A percentile compares a stretch with the other conserved stretches of the same genome.
These are phyloP conservation scores for Pyrenochaeta sp. DNA, from an alignment of 2,329 filamentous ascomycete species.

Conservation along the genomic window DNA sequence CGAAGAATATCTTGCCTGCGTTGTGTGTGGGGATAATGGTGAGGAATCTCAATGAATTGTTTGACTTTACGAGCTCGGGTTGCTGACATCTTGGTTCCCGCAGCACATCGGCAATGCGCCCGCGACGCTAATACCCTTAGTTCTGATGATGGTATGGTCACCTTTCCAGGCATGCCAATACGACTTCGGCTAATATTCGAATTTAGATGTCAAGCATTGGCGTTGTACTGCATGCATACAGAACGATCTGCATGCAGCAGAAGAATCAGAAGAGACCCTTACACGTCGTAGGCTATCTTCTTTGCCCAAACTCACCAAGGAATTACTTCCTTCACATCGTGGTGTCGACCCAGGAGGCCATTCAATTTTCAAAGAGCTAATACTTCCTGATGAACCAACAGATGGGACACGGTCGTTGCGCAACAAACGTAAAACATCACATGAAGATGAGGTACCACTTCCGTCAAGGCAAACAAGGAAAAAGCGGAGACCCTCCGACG, in stretches of 20 bases:
- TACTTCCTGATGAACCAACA: slow-evolving; percentile 75
- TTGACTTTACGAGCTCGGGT: slow-evolving; percentile 50
- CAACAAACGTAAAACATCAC: slow-evolving; percentile 87
- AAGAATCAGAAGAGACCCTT: slow-evolving; percentile 51
- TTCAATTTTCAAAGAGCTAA: slow-evolving; percentile 78
- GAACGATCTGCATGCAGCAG: slow-evolving; percentile 50
- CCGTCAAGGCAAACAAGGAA: slow-evolving; percentile 52
- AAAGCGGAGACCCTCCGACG: slow-evolving; percentile 52
- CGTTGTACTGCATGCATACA: slow-evolving; percentile 67
- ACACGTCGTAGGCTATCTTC: slow-evolving; percentile 64
- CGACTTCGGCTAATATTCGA: slow-evolving; percentile 27
- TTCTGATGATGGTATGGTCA: slow-evolving; percentile 68
- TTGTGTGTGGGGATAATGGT: slow-evolving; percentile 84
- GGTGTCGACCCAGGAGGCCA: slow-evolving; percentile 69
- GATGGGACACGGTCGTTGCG: slow-evolving; percentile 80
- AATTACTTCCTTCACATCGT: slow-evolving; percentile 74
- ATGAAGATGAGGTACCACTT: slow-evolving; percentile 66
- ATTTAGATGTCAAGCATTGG: slow-evolving; percentile 66
- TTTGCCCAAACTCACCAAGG: slow-evolving; percentile 72
- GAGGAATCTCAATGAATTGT: slow-evolving; percentile 53
- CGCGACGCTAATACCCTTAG: slow-evolving; percentile 72
- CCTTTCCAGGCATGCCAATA: slow-evolving; percentile 16
- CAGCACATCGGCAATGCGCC: slow-evolving; percentile 92
- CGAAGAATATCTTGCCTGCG: slow-evolving; percentile 79
- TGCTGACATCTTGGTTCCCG: slow-evolving; percentile 55